Conservation (phyloP, 2,329 filamentous ascomycete genomes). For the Monosporascus sp. region DNA sequence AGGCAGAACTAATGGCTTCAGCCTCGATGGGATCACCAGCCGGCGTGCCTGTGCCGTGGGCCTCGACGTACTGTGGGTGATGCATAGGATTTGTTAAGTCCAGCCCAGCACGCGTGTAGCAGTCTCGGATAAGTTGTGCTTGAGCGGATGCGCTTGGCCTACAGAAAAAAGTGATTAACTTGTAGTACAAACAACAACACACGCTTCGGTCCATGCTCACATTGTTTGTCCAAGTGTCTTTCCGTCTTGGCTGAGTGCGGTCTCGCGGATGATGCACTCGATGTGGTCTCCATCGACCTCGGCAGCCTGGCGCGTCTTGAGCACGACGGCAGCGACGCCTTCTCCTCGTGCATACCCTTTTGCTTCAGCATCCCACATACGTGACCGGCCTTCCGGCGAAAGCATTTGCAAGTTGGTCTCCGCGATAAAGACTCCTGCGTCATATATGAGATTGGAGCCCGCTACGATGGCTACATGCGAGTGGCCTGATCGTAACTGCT, state of each 20-base stretch:
- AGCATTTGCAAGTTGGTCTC: slow-evolving; percentile 12
- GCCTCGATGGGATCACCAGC: slow-evolving; percentile 23
- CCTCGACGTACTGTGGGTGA: slow-evolving; percentile 24
- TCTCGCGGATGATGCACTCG: slow-evolving; percentile 13
- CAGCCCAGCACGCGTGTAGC: slow-evolving; percentile 7
- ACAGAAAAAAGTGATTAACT: too few relatives aligned
- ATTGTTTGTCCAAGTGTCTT: slow-evolving; percentile 9
- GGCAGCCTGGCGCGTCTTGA: slow-evolving; percentile 40
- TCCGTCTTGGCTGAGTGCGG: slow-evolving; percentile 12
- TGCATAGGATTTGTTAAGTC: slow-evolving; percentile 4
- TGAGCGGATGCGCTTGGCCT: slow-evolving; percentile 6
- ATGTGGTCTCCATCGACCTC: slow-evolving; percentile 22
- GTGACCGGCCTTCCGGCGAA: slow-evolving; percentile 8
- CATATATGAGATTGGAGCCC: slow-evolving; percentile 1
- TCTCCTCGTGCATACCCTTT: slow-evolving; percentile 21
- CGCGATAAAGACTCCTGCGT: not conserved
- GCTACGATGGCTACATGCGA: slow-evolving; percentile 1
- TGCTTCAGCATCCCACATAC: slow-evolving; percentile 16
- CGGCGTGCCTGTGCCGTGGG: slow-evolving; percentile 23
- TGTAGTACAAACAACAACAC: too few relatives aligned
- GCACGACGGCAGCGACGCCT: slow-evolving; percentile 26
- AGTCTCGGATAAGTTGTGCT: slow-evolving; percentile 4
- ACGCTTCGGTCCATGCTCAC: too few relatives aligned
- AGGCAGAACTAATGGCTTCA: slow-evolving; percentile 13
- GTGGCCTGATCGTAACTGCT: not conserved